These are phyloP conservation scores for Cercospora beticola DNA, from an alignment of 2,329 filamentous ascomycete genomes.

Conservation along the genomic window DNA sequence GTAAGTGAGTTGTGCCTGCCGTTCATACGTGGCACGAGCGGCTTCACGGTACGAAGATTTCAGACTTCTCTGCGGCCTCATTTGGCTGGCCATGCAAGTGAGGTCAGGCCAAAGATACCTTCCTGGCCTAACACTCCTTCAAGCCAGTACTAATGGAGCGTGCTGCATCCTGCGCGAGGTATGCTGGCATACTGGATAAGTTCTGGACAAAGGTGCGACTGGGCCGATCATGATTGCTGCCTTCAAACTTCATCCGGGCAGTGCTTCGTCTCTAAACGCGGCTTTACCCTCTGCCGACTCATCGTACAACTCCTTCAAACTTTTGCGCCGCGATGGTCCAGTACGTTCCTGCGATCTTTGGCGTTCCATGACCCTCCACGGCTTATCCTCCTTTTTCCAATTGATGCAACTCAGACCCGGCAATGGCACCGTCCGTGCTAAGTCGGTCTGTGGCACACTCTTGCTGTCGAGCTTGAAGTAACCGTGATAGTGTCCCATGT, in stretches of 20 bases:
- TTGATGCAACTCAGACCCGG: conserved; percentile 44
- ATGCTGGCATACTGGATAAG: background rate
- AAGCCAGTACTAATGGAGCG: background rate
- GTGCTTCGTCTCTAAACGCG: conserved; percentile 7
- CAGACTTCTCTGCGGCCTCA: background rate
- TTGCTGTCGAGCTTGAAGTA: conserved; percentile 33
- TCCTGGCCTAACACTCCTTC: background rate
- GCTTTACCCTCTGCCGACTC: conserved; percentile 19
- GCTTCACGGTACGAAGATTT: background rate
- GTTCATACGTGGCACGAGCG: background rate
- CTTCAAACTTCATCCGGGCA: conserved; percentile 9
- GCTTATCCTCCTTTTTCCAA: conserved; percentile 40
- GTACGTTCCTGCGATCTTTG: conserved; percentile 33
- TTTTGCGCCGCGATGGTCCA: conserved; percentile 35
- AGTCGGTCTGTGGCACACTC: conserved; percentile 38
- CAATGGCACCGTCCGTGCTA: conserved; percentile 43
- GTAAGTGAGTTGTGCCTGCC: background rate
- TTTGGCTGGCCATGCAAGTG: background rate
- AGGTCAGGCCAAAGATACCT: background rate
- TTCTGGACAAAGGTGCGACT: background rate
- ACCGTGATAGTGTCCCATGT: conserved; percentile 37
- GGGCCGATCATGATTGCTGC: background rate
- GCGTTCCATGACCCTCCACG: conserved; percentile 32
- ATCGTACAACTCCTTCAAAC: conserved; percentile 32
- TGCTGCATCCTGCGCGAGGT: background rate